Conservation (phyloP, 768 basidiomycete genomes). For the Rhizopogon vulgaris region DNA sequence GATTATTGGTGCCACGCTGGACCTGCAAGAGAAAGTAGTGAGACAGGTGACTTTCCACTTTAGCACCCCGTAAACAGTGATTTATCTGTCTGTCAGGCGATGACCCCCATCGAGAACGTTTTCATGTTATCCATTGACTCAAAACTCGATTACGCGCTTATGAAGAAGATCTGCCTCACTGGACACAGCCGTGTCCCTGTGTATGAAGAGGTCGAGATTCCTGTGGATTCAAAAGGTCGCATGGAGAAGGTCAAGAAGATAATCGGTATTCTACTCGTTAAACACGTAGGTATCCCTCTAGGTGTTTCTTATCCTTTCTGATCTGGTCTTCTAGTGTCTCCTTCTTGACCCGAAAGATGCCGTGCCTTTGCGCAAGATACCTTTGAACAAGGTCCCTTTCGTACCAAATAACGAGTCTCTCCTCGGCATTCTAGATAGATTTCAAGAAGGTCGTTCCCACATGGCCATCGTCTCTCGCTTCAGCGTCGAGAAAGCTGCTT, state of each 20-base stretch:
- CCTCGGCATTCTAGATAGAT: conserved; percentile 78
- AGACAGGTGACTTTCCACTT: conserved; percentile 37
- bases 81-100: conserved; percentile 40
- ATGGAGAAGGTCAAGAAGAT: conserved; percentile 71
- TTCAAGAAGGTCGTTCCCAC: conserved; percentile 87
- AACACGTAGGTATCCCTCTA: conserved; percentile 40
- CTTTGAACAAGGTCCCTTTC: conserved; percentile 80
- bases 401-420: conserved; percentile 84
- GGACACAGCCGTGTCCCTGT: conserved; percentile 85
- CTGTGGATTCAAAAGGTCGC: conserved; percentile 28
- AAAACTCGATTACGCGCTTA: conserved; percentile 71
- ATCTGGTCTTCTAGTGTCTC: conserved; percentile 42
- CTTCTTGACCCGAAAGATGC: conserved; percentile 86
- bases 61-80: neutral
- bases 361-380: conserved; percentile 74
- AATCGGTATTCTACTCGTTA: conserved; percentile 80
- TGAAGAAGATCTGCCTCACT: conserved; percentile 69
- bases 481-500: conserved; percentile 66
- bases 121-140: conserved; percentile 89
- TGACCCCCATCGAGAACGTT: conserved; percentile 74
- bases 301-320: neutral
- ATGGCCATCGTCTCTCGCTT: conserved; percentile 87
- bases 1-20: conserved; percentile 86
- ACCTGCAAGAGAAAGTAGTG: conserved; percentile 83
- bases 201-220: conserved; percentile 69